These are phyloP conservation scores for Apiospora saccharicola DNA, from an alignment of 2,329 filamentous ascomycete genomes.

Conservation along the genomic window DNA sequence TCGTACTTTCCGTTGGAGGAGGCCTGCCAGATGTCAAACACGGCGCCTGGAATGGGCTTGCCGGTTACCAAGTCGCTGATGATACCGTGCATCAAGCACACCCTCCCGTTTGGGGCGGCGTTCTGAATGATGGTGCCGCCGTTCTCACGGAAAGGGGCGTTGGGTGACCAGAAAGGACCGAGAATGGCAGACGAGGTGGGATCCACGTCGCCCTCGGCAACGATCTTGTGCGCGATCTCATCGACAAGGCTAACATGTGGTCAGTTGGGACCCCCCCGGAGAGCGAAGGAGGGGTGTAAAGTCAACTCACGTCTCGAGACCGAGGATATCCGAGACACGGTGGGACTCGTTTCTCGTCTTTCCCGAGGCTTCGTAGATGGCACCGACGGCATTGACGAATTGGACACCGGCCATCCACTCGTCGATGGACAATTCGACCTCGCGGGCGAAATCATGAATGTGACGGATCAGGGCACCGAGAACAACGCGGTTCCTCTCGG, in stretches of 20 bases:
- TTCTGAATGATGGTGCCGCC: conserved; percentile 73
- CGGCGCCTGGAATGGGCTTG: conserved; percentile 70
- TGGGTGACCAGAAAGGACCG: conserved; percentile 79
- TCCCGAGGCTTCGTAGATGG: conserved; percentile 62
- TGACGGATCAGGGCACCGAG: conserved; percentile 71
- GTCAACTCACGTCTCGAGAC: conserved; percentile 70
- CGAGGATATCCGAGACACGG: conserved; percentile 76
- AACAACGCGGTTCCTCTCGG: conserved; percentile 69
- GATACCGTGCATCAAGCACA: conserved; percentile 73
- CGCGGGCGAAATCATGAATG: conserved; percentile 80
- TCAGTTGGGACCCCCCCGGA: not conserved
- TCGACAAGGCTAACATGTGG: conserved; percentile 61
- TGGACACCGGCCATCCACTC: conserved; percentile 81
- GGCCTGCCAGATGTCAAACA: conserved; percentile 82
- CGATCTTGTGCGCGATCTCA: conserved; percentile 70
- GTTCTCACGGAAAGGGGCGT: conserved; percentile 74
- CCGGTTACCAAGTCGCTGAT: conserved; percentile 53
- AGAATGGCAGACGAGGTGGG: conserved; percentile 81
- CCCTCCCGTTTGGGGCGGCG: conserved; percentile 62
- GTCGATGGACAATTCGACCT: conserved; percentile 77
- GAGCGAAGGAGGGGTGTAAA: not conserved
- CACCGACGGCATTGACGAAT: conserved; percentile 77
- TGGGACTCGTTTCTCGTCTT: conserved; percentile 78
- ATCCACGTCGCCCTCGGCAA: conserved; percentile 65
- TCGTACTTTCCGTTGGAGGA: conserved; percentile 80